phyloP scores from a whole-genome alignment of 108 stramenopile species.

The Discostella pseudostelligera region DNA sequence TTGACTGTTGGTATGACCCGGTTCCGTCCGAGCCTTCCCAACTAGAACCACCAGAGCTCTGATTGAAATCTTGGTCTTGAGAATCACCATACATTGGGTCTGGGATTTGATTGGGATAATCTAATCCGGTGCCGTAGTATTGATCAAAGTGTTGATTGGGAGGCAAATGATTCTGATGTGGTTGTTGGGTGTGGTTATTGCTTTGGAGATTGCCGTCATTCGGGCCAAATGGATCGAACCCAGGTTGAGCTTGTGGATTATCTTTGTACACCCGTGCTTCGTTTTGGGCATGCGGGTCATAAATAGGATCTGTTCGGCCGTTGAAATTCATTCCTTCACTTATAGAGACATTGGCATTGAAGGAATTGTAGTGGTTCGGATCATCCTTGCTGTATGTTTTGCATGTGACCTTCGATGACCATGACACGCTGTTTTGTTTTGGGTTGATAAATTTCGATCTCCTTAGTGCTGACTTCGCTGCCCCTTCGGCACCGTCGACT shows the following conservation, averaged over 20 bases:
- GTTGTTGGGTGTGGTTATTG: slow-evolving; percentile 1
- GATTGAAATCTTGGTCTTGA: slow-evolving; percentile 22
- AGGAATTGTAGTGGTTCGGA: slow-evolving; percentile 33
- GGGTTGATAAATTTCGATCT: slow-evolving; percentile 19
- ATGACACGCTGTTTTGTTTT: slow-evolving; percentile 35
- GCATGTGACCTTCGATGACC: slow-evolving; percentile 52
- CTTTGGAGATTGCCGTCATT: slow-evolving; percentile 12
- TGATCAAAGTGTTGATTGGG: slow-evolving; percentile 43
- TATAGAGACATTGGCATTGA: slow-evolving; percentile 48
- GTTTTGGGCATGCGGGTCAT: slow-evolving; percentile 44
- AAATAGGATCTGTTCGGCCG: slow-evolving; percentile 39
- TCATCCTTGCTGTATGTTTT: slow-evolving; percentile 54
- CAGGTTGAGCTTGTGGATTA: slow-evolving; percentile 15
- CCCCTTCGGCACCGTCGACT: slow-evolving; percentile 16
- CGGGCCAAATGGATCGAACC: neutral
- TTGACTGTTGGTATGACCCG: slow-evolving; percentile 23
- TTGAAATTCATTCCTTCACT: slow-evolving; percentile 49
- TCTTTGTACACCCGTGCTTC: slow-evolving; percentile 37
- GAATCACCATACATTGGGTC: slow-evolving; percentile 51
- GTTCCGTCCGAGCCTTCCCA: slow-evolving; percentile 16
- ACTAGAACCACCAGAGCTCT: slow-evolving; percentile 4
- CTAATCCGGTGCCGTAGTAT: slow-evolving; percentile 38
- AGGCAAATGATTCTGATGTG: slow-evolving; percentile 24
- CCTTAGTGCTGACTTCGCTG: slow-evolving; percentile 37
- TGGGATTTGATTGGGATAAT: slow-evolving; percentile 38